phyloP scores from a whole-genome alignment of 2,329 filamentous ascomycete genomes.

The Blumeriella jaapii region DNA sequence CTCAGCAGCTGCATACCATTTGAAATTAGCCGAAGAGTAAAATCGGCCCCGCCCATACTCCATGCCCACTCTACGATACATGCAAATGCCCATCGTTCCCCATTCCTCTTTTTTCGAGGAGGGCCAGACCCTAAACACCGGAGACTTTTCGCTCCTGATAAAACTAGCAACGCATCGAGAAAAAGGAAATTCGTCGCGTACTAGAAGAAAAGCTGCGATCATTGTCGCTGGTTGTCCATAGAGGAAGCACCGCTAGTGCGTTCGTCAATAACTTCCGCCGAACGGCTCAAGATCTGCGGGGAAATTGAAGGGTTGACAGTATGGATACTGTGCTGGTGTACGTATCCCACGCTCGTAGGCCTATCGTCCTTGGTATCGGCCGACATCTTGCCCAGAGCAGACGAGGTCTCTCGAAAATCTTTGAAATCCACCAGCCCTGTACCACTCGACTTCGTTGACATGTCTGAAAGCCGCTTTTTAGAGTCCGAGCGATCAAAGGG shows the following conservation, averaged over 20 bases:
- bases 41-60: conserved; percentile 5
- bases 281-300: too few relatives aligned
- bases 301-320: conserved; percentile 41
- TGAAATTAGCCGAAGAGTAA: too few relatives aligned
- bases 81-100: background rate
- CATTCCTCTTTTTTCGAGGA: background rate
- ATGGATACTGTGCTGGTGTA: conserved; percentile 45
- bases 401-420: conserved; percentile 26
- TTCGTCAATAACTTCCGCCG: conserved; percentile 45
- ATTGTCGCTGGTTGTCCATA: conserved; percentile 14
- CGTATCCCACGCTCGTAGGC: conserved; percentile 43
- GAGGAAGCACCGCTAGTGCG: conserved; percentile 16
- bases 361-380: conserved; percentile 33
- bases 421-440: conserved; percentile 36
- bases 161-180: conserved; percentile 1
- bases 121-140: conserved; percentile 2
- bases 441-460: conserved; percentile 40
- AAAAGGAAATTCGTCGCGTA: conserved; percentile 8
- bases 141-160: conserved; percentile 1
- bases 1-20: too few relatives aligned
- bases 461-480: conserved; percentile 38
- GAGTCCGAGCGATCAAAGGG: conserved; percentile 48
- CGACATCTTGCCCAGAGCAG: conserved; percentile 21
- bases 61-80: conserved; percentile 7
- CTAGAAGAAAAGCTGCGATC: conserved; percentile 1